A percentile compares a stretch with the other conserved stretches of the same genome.
phyloP scores from a whole-genome alignment of 768 basidiomycete species.

The Pulveroboletus frians region DNA sequence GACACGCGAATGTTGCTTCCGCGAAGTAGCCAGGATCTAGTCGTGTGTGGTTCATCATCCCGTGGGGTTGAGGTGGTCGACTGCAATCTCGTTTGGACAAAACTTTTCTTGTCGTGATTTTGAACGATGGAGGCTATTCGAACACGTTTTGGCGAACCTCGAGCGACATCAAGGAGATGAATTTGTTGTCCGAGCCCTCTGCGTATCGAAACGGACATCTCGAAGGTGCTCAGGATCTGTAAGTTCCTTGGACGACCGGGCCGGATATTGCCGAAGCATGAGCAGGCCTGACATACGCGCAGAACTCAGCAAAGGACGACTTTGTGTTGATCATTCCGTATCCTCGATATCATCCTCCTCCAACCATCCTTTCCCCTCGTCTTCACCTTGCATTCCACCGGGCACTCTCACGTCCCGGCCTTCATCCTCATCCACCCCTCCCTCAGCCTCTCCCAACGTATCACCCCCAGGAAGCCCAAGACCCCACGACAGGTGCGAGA shows the following conservation, averaged over 20 bases:
- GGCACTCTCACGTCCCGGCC: constrained; percentile 30
- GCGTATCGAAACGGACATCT: constrained; percentile 5
- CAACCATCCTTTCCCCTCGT: constrained; percentile 45
- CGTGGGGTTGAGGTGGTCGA: constrained; percentile 12
- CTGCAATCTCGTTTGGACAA: constrained; percentile 1
- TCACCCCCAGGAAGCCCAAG: constrained; percentile 21
- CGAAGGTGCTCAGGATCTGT: neutral
- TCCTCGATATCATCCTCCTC: constrained; percentile 60
- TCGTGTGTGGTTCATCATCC: neutral
- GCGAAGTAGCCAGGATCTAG: constrained; percentile 7
- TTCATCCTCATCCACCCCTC: constrained; percentile 25
- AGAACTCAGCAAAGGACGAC: neutral
- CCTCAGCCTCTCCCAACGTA: constrained; percentile 28
- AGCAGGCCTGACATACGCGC: neutral
- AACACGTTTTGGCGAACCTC: neutral
- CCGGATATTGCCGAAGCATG: neutral
- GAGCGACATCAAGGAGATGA: neutral
- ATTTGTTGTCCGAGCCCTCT: constrained; percentile 2
- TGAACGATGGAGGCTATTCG: neutral
- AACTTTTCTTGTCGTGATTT: neutral
- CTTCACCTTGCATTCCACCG: constrained; percentile 20
- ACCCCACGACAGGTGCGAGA: constrained; percentile 49
- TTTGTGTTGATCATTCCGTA: constrained; percentile 10
- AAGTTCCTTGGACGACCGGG: neutral
- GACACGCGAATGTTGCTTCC: constrained; percentile 31